Base-by-base conservation (phyloP, 164 flowering plant species). In the Annona cherimola region DNA sequence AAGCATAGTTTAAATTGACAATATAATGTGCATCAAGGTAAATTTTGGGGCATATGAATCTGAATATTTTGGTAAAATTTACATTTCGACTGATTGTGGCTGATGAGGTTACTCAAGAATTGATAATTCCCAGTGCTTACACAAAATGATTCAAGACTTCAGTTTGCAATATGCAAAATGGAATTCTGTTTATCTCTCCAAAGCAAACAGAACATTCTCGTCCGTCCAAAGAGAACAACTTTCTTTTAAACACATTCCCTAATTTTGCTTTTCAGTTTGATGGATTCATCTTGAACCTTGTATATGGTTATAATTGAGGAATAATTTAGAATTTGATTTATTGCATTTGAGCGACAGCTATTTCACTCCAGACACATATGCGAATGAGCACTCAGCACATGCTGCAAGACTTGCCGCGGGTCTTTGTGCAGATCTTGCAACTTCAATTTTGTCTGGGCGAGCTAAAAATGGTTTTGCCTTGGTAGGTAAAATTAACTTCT, bases 401-500 rank as follows among this genome's bases (percentile, higher is more conserved):
- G 97, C 98, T 80, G 99, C 98, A 35, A 85, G 97, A 80, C 88
- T 95, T 77, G 99, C 99, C 64, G 97, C 99, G 14, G 99, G 99
- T 73, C 80, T 95, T 69, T 93, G 99, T 83, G 91, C 94, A 61
- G 99, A 95, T 82, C 93, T 95, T 75, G 90, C 98, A 68, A 75
- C 92, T 66, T 79, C 83, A 69, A 84, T 95, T 67, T 81, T 81
- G 81, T 80, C 88, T 63, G 96, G 94, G 70, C 83, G 75, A 55
- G 88, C 84, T 61, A 91, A 91, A 77, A 95, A 95, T 83, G 99
- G 99, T 46, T 95, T 95, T 88, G 99, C 99, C 65, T 73, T 95
- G 93, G 99, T 95, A 82, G 67, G 85, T 68, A 39, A 11, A 45
- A 57, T 42, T 62, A 8, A 6, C 35, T 61, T 11, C n/a, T 61